Evolutionary conservation across 1,284 basidiomycete genomes (phyloP).

Genomic region (Apiotrichum akiyoshidainum): DNA sequence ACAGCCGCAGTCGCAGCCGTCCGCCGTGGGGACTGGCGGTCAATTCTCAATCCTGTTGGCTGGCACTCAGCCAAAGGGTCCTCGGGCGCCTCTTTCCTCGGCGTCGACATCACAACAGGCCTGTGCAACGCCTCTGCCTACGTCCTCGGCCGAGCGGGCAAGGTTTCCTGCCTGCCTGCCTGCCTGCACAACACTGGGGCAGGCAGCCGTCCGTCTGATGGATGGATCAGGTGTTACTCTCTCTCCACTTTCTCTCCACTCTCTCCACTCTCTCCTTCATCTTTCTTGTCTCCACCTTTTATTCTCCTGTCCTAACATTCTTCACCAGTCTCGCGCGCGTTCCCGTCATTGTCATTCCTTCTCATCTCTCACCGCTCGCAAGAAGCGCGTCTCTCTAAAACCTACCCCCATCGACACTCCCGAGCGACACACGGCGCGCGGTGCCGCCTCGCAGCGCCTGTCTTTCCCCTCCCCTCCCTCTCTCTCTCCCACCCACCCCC

Average conservation of each 20-base stretch:
- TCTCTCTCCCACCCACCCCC: not conserved
- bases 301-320: not conserved
- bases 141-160: not conserved
- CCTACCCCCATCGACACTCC: not conserved
- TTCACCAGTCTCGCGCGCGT: not conserved
- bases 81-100: not conserved
- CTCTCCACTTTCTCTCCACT: not conserved
- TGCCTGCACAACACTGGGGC: too few relatives aligned
- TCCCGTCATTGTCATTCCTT: not conserved
- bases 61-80: not conserved
- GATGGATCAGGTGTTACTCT: not conserved
- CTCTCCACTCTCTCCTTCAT: not conserved
- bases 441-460: conserved; percentile 1
- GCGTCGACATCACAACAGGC: not conserved
- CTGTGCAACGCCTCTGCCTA: not conserved
- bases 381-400: not conserved
- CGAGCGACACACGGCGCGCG: not conserved
- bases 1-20: too few relatives aligned
- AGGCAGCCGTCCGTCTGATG: too few relatives aligned
- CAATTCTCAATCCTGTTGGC: too few relatives aligned
- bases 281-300: not conserved
- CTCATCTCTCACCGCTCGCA: not conserved
- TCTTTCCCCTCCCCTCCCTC: not conserved
- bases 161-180: not conserved
- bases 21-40: too few relatives aligned